These are phyloP conservation scores for Ceratocystiopsis brevicomis DNA, from an alignment of 2,329 filamentous ascomycete genomes.

Conservation along the genomic window DNA sequence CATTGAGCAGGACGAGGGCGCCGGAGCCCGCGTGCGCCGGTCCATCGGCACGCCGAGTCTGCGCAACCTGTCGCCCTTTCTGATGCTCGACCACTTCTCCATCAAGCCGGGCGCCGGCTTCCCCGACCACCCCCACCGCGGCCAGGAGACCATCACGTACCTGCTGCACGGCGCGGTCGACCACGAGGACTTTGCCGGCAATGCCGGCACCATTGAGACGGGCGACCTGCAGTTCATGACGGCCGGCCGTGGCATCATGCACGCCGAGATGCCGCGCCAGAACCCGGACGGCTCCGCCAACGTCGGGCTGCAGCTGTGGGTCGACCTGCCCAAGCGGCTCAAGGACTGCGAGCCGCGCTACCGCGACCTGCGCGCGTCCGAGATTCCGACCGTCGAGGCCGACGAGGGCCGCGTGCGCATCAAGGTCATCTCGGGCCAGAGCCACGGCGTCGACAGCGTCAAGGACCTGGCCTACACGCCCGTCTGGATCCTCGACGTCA, in stretches of 20 bases:
- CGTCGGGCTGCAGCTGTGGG: conserved; percentile 86
- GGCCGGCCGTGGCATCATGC: conserved; percentile 75
- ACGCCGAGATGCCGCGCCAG: conserved; percentile 82
- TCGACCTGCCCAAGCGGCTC: conserved; percentile 64
- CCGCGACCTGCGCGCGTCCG: conserved; percentile 57
- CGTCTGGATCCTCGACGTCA: conserved; percentile 85
- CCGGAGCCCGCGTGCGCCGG: conserved; percentile 68
- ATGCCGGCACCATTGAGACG: conserved; percentile 61
- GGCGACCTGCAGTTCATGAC: conserved; percentile 99
- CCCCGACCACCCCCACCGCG: conserved; percentile 68
- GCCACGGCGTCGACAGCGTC: conserved; percentile 67
- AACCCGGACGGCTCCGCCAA: conserved; percentile 59
- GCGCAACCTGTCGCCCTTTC: conserved; percentile 74
- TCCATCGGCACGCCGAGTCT: conserved; percentile 72
- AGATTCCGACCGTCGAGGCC: conserved; percentile 58
- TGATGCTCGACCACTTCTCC: conserved; percentile 90
- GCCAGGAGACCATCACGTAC: conserved; percentile 80
- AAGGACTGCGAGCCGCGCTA: conserved; percentile 87
- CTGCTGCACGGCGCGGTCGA: conserved; percentile 70
- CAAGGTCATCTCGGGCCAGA: conserved; percentile 80
- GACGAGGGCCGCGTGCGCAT: conserved; percentile 59
- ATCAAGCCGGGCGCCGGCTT: conserved; percentile 69
- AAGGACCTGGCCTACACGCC: conserved; percentile 84
- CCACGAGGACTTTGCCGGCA: conserved; percentile 81
- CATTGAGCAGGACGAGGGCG: conserved; percentile 71